These are phyloP conservation scores for Hippophae gyantsensis DNA, from an alignment of 306 rosid species.

Conservation along the genomic window DNA sequence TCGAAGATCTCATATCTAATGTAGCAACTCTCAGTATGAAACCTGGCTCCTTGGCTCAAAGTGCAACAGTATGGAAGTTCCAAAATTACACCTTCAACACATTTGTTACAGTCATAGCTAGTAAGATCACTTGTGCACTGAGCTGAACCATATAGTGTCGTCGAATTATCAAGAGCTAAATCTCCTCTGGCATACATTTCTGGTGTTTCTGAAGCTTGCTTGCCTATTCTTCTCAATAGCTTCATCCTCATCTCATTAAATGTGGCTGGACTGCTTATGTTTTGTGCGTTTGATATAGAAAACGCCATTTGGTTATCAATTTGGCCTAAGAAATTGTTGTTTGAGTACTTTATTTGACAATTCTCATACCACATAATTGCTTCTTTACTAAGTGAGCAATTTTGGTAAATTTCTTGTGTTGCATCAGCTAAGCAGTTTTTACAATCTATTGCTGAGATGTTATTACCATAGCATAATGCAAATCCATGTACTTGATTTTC, in stretches of 20 bases:
- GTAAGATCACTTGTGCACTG: not conserved
- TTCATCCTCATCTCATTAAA: not conserved
- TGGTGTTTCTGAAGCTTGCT: slow-evolving; percentile 1
- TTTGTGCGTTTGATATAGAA: slow-evolving; percentile 15
- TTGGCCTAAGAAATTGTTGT: slow-evolving; percentile 26
- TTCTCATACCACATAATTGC: slow-evolving; percentile 24
- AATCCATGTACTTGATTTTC: slow-evolving; percentile 21
- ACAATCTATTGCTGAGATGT: slow-evolving; percentile 28
- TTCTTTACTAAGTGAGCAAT: slow-evolving; percentile 24
- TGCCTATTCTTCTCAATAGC: not conserved
- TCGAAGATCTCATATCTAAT: too few species aligned
- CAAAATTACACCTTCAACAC: too few species aligned
- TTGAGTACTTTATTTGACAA: slow-evolving; percentile 27
- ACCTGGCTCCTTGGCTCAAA: too few species aligned
- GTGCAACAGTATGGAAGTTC: too few species aligned
- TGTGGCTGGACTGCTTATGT: slow-evolving; percentile 11
- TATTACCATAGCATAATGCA: slow-evolving; percentile 25
- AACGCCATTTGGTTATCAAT: slow-evolving; percentile 18
- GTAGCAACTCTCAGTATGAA: too few species aligned
- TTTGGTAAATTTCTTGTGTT: slow-evolving; percentile 6
- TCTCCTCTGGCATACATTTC: slow-evolving; percentile 3
- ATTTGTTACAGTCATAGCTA: not conserved
- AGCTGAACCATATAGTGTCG: not conserved
- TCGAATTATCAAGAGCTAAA: not conserved
- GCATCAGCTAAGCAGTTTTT: slow-evolving; percentile 24